Conservation (phyloP, 2,329 filamentous ascomycete genomes). For the Myrmaecium sp. region DNA sequence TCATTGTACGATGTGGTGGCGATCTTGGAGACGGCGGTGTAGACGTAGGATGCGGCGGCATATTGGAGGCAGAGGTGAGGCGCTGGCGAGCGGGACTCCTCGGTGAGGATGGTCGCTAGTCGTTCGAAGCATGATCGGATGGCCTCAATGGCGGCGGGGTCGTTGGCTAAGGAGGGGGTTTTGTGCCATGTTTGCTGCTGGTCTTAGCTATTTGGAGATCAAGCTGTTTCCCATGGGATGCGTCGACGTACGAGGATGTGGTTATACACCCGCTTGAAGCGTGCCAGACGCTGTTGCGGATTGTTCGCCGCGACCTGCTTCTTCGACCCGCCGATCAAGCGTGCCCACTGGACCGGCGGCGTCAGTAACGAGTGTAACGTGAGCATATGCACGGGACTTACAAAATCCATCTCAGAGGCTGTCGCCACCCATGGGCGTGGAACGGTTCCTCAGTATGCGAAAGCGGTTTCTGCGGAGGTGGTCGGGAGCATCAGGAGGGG, state of each 20-base stretch:
- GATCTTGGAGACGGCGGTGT: slow-evolving; percentile 76
- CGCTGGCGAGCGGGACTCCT: slow-evolving; percentile 74
- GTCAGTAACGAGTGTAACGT: not conserved
- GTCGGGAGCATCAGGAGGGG: not conserved
- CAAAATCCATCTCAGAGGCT: not conserved
- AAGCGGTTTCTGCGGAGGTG: not conserved
- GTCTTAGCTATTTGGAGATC: slow-evolving; percentile 3
- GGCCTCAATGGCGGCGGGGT: slow-evolving; percentile 31
- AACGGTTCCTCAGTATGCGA: not conserved
- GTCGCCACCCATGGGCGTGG: not conserved
- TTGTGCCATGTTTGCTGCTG: slow-evolving; percentile 43
- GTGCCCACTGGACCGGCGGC: slow-evolving; percentile 33
- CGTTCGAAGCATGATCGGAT: slow-evolving; percentile 38
- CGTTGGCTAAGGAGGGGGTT: slow-evolving; percentile 31
- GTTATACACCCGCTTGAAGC: slow-evolving; percentile 45
- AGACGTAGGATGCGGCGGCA: slow-evolving; percentile 72
- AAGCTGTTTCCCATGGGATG: not conserved
- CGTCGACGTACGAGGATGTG: slow-evolving; percentile 31
- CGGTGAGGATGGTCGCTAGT: slow-evolving; percentile 54
- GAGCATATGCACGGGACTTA: not conserved
- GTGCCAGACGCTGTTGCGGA: slow-evolving; percentile 41
- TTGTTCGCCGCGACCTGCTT: slow-evolving; percentile 34
- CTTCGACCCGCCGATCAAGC: slow-evolving; percentile 42
- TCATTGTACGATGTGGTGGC: slow-evolving; percentile 73
- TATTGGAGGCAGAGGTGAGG: slow-evolving; percentile 87